These are phyloP conservation scores for Euptelea pleiosperma DNA, from an alignment of 164 flowering plant genomes.

Conservation along the genomic window DNA sequence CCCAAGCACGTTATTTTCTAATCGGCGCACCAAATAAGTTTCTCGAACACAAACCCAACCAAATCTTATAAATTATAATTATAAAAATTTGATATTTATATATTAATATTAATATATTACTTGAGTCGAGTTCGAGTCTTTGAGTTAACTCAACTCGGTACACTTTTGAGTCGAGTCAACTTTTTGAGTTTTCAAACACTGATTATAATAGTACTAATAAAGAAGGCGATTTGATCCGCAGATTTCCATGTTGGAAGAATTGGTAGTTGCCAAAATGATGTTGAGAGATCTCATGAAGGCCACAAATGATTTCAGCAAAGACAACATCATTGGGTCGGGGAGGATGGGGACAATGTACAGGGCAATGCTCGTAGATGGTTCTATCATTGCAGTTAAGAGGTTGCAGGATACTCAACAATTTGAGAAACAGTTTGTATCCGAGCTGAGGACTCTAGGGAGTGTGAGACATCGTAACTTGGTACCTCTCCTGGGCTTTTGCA, in stretches of 20 bases:
- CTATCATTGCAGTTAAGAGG: conserved; percentile 21
- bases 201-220: too few relatives aligned
- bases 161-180: too few relatives aligned
- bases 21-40: too few relatives aligned
- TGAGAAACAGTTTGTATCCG: conserved; percentile 23
- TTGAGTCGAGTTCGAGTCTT: too few relatives aligned
- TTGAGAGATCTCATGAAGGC: conserved; percentile 24
- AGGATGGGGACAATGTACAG: conserved; percentile 27
- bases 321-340: conserved; percentile 19
- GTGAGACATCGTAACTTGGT: conserved; percentile 24
- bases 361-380: conserved; percentile 24
- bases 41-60: too few relatives aligned
- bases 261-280: conserved; percentile 16
- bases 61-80: too few relatives aligned
- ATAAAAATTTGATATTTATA: too few relatives aligned
- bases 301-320: conserved; percentile 22
- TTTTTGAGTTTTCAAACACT: conserved; percentile 1
- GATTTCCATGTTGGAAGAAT: conserved; percentile 39
- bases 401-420: conserved; percentile 20
- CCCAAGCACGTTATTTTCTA: not conserved
- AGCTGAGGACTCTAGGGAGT: conserved; percentile 21
- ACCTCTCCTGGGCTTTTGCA: conserved; percentile 32
- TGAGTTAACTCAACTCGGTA: too few relatives aligned
- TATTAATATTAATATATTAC: too few relatives aligned
- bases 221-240: too few relatives aligned